Base-by-base conservation (phyloP, 257 asterid species). In the Haberlea rhodopensis region DNA sequence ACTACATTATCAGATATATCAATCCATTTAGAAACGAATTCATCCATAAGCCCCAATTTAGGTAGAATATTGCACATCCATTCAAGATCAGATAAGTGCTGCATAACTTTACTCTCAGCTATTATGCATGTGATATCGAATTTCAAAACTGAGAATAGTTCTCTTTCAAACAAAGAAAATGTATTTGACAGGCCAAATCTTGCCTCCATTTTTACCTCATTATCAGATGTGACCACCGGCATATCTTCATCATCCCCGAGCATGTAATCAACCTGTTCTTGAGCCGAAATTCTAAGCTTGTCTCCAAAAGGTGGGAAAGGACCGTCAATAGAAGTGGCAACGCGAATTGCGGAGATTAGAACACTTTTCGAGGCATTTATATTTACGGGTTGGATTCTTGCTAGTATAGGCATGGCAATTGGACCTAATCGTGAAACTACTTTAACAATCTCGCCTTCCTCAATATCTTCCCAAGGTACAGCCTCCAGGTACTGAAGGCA, bases 251-350 rank as follows among this genome's bases (percentile, higher is more conserved):
- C 88, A 24, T 82, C 86, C 19, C 82, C 83, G 5, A 89, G 86
- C 96, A 89, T 89, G 84, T 77, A 89, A 23, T 86, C 96, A 6
- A 84, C 83, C 65, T 89, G 96, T 72, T 89, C 95, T 74, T 84
- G 95, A 26, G 96, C 96, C 11, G 90, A 86, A 18, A 65, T 71
- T 75, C 79, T 79, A 21, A 86, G 80, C 67, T 84, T 86, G 26
- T 82, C 88, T 1, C 86, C 86, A n/a, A 82, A 86, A n/a, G 81
- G 81, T 23, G 85, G 88, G 72, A 62, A 70, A 5, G 82, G 75
- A 32, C 57, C 65, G 19, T 60, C 68, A 5, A 61, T 57, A 7
- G 88, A 80, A 56, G 95, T 86, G 75, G 96, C 95, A 40, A 79
- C 77, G 20, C 86, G 90, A 55, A 89, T 67, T 0, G 95, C 95